Evolutionary conservation across 1,284 basidiomycete genomes (phyloP).

Genomic region (Testicularia cyperi): DNA sequence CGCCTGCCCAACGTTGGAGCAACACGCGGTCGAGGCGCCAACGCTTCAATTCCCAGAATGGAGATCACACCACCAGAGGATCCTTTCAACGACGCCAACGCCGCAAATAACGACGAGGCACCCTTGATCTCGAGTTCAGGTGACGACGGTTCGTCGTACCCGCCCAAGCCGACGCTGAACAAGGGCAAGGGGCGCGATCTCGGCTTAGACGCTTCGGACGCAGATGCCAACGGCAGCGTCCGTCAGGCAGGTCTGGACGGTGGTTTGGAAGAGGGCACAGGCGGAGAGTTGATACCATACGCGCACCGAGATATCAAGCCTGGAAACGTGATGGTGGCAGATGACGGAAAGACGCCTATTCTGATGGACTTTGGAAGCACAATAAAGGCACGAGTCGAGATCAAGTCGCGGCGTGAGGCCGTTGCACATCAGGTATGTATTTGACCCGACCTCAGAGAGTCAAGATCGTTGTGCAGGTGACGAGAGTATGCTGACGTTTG

Average conservation of each 20-base stretch:
- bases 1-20: conserved; percentile 36
- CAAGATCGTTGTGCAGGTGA: no score
- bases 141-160: conserved; percentile 54
- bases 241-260: conserved; percentile 57
- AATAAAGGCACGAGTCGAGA: conserved; percentile 74
- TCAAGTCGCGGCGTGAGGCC: conserved; percentile 81
- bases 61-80: conserved; percentile 29
- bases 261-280: conserved; percentile 61
- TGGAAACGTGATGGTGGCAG: conserved; percentile 90
- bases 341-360: conserved; percentile 74
- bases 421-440: conserved; percentile 48
- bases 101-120: conserved; percentile 7
- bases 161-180: conserved; percentile 29
- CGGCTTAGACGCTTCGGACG: background rate
- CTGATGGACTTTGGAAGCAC: conserved; percentile 98
- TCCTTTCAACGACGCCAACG: conserved; percentile 23
- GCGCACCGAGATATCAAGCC: conserved; percentile 97
- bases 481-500: no score
- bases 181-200: conserved; percentile 30
- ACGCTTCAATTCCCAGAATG: conserved; percentile 13
- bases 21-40: conserved; percentile 7
- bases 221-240: conserved; percentile 5
- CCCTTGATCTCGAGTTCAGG: conserved; percentile 46
- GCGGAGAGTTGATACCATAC: conserved; percentile 69
- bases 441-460: no score